phyloP scores from a whole-genome alignment of 1,284 basidiomycete species.

The Coniferiporia sulphurascens region DNA sequence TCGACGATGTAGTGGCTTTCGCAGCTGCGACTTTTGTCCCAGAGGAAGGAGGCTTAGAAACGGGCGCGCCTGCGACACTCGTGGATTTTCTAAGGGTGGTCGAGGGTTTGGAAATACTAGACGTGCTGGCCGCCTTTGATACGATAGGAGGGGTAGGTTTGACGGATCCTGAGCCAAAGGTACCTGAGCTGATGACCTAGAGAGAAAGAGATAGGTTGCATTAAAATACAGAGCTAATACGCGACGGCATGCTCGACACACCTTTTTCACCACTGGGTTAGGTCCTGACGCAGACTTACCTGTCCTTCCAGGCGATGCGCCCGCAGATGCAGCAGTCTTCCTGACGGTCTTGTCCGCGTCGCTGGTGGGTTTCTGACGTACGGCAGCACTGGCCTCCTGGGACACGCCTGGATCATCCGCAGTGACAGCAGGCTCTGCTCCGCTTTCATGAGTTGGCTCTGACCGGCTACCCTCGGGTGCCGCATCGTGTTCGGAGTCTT shows the following conservation, averaged over 20 bases:
- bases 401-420: constrained; percentile 11
- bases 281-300: constrained; percentile 16
- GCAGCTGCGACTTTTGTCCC: background rate
- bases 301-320: constrained; percentile 18
- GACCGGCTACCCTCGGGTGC: background rate
- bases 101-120: constrained; percentile 22
- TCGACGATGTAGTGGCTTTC: constrained; percentile 33
- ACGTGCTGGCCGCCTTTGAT: constrained; percentile 35
- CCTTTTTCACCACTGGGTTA: constrained; percentile 62
- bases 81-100: constrained; percentile 46
- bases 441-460: constrained; percentile 10
- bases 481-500: constrained; percentile 8
- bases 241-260: constrained; percentile 30
- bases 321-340: constrained; percentile 12
- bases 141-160: constrained; percentile 41
- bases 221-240: constrained; percentile 9
- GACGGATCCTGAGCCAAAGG: constrained; percentile 54
- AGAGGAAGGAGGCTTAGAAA: constrained; percentile 19
- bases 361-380: constrained; percentile 6
- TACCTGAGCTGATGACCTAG: constrained; percentile 63
- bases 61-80: constrained; percentile 34
- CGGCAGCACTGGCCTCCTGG: constrained; percentile 11
- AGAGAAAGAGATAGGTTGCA: background rate
- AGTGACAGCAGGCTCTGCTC: constrained; percentile 5
- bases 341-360: constrained; percentile 11